These are phyloP conservation scores for Exophiala sp. DNA, from an alignment of 2,329 filamentous ascomycete species.

Conservation along the genomic window DNA sequence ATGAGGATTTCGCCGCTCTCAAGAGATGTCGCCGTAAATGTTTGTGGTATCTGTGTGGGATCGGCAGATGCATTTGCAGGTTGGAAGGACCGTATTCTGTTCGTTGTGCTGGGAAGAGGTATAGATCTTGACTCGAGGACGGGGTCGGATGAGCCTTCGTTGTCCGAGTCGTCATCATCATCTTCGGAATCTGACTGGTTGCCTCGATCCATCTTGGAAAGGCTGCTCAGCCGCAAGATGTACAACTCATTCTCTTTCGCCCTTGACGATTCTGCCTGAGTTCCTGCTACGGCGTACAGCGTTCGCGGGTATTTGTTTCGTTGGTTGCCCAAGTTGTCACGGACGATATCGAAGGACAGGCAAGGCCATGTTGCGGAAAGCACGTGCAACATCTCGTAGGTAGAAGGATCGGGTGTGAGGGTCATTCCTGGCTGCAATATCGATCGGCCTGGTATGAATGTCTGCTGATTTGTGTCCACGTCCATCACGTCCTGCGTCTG, in stretches of 20 bases:
- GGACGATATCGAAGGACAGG: conserved; percentile 89
- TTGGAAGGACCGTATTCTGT: conserved; percentile 87
- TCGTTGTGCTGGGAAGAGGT: conserved; percentile 80
- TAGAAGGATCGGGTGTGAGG: conserved; percentile 84
- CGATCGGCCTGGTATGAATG: conserved; percentile 92
- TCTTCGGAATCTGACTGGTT: conserved; percentile 67
- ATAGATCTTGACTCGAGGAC: conserved; percentile 92
- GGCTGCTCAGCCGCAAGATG: conserved; percentile 91
- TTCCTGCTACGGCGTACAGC: conserved; percentile 91
- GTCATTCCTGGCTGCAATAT: conserved; percentile 89
- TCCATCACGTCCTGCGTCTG: conserved; percentile 87
- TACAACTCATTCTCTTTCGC: conserved; percentile 88
- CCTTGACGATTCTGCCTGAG: conserved; percentile 74
- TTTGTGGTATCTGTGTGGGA: conserved; percentile 68
- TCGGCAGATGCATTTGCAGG: conserved; percentile 61
- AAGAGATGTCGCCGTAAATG: conserved; percentile 86
- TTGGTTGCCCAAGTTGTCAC: conserved; percentile 79
- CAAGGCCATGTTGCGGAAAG: conserved; percentile 95
- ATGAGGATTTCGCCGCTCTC: conserved; percentile 82
- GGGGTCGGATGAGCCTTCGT: conserved; percentile 67
- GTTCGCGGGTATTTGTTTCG: conserved; percentile 92
- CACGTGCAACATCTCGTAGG: conserved; percentile 96
- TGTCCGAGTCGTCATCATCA: conserved; percentile 68
- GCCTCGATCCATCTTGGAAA: conserved; percentile 78
- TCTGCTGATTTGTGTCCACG: conserved; percentile 72